A percentile compares a stretch with the other conserved stretches of the same genome.
These are phyloP conservation scores for Penicillium samsonianum DNA, from an alignment of 495 filamentous ascomycete genomes.

Conservation along the genomic window DNA sequence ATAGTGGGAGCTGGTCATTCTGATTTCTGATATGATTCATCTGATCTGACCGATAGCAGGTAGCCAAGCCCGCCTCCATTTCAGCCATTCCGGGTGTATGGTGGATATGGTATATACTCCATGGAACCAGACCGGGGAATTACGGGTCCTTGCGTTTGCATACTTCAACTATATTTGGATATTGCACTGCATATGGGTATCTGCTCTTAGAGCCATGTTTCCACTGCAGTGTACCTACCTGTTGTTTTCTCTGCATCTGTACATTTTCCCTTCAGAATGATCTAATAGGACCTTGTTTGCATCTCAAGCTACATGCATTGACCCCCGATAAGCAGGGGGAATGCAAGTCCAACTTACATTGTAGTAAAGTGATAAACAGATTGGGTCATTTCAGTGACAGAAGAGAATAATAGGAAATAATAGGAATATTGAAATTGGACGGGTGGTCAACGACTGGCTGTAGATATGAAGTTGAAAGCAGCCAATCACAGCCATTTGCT, in stretches of 20 bases:
- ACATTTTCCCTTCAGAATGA: not conserved
- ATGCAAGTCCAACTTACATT: not conserved
- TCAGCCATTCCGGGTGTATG: conserved; percentile 18
- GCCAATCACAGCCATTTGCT: conserved; percentile 28
- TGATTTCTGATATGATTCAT: conserved; percentile 31
- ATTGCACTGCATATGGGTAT: not conserved
- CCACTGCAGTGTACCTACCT: not conserved
- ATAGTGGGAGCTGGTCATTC: conserved; percentile 31
- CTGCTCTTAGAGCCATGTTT: not conserved
- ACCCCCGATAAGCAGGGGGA: conserved; percentile 7
- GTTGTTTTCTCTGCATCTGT: not conserved
- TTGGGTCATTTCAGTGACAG: conserved; percentile 14
- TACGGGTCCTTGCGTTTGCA: conserved; percentile 23
- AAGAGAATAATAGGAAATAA: conserved; percentile 6
- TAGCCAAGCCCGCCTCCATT: conserved; percentile 23
- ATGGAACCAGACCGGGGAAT: conserved; percentile 22
- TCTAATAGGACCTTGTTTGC: not conserved
- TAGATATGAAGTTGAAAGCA: conserved; percentile 29
- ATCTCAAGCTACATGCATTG: conserved; percentile 1
- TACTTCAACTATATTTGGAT: not conserved
- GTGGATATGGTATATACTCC: conserved; percentile 12
- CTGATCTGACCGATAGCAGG: conserved; percentile 23
- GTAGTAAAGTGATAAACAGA: conserved; percentile 8
- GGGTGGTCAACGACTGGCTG: conserved; percentile 25
- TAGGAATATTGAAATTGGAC: not conserved